Evolutionary conservation across 2,329 filamentous ascomycete species (phyloP).

Genomic region (Simplicillium sp.): DNA sequence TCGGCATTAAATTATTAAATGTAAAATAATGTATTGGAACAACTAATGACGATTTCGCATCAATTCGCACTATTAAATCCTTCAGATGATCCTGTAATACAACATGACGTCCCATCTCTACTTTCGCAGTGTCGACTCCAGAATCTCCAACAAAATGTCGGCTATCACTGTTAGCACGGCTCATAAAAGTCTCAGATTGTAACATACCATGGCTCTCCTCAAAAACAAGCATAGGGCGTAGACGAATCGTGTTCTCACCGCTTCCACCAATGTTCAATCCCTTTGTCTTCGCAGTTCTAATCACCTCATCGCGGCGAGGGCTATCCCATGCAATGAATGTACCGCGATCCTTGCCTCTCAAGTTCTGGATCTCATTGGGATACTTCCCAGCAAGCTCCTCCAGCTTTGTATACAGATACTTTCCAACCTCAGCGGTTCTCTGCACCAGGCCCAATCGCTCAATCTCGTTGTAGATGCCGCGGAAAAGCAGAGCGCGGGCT

Average conservation of each 20-base stretch:
- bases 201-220: constrained; percentile 7
- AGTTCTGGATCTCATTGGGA: constrained; percentile 69
- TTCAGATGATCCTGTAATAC: too few relatives aligned
- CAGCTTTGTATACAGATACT: constrained; percentile 67
- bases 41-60: not conserved
- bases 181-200: not conserved
- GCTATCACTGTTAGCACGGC: constrained; percentile 3
- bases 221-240: constrained; percentile 7
- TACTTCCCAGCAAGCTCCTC: constrained; percentile 59
- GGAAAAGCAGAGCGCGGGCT: constrained; percentile 74
- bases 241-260: constrained; percentile 6
- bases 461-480: constrained; percentile 75
- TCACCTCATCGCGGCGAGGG: constrained; percentile 68
- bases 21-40: not conserved
- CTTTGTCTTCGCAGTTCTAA: constrained; percentile 37
- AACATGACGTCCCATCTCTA: too few relatives aligned
- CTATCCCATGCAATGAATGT: constrained; percentile 92
- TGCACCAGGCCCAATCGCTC: constrained; percentile 64
- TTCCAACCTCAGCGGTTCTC: constrained; percentile 67
- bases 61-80: not conserved
- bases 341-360: constrained; percentile 78
- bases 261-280: constrained; percentile 6
- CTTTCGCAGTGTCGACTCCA: constrained; percentile 3
- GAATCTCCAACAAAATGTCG: constrained; percentile 6
- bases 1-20: not conserved